These are phyloP conservation scores for Sideroxylon spinosum DNA, from an alignment of 179 eudicot genomes.

Conservation along the genomic window DNA sequence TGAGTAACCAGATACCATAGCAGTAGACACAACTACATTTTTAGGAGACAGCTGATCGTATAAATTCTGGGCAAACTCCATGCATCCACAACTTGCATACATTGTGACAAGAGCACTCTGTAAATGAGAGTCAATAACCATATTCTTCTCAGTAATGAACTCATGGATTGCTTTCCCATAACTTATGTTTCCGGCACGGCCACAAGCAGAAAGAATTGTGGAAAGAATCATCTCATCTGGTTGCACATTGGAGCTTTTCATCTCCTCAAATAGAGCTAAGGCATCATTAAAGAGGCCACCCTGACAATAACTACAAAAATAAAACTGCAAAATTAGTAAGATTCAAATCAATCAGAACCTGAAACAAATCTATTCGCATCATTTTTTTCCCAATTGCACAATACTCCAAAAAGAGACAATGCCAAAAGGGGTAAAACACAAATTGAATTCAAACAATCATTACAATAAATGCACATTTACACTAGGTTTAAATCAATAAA, in stretches of 20 bases:
- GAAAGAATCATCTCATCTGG: conserved; percentile 44
- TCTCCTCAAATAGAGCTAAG: conserved; percentile 40
- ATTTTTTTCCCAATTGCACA: neutral
- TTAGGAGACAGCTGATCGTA: conserved; percentile 32
- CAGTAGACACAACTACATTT: conserved; percentile 44
- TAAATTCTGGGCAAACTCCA: conserved; percentile 44
- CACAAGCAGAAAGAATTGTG: conserved; percentile 45
- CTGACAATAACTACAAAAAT: conserved; percentile 32
- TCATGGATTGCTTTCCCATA: conserved; percentile 42
- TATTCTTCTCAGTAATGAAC: conserved; percentile 30
- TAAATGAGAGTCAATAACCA: conserved; percentile 32
- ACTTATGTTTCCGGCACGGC: conserved; percentile 34
- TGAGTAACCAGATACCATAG: conserved; percentile 50
- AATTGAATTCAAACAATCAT: neutral
- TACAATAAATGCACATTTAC: neutral
- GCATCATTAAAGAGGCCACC: conserved; percentile 37
- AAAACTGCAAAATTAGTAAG: conserved; percentile 7
- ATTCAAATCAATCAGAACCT: neutral
- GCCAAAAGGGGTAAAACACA: neutral
- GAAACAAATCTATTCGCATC: too few relatives aligned
- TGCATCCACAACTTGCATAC: conserved; percentile 49
- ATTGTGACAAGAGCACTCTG: conserved; percentile 47
- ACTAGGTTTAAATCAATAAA: neutral
- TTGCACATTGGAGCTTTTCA: conserved; percentile 39
- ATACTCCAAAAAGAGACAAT: neutral